Percentiles rank a stretch among this genome's conserved stretches.
Conservation (phyloP, 345 rosid genomes). For the Jatropha curcas region DNA sequence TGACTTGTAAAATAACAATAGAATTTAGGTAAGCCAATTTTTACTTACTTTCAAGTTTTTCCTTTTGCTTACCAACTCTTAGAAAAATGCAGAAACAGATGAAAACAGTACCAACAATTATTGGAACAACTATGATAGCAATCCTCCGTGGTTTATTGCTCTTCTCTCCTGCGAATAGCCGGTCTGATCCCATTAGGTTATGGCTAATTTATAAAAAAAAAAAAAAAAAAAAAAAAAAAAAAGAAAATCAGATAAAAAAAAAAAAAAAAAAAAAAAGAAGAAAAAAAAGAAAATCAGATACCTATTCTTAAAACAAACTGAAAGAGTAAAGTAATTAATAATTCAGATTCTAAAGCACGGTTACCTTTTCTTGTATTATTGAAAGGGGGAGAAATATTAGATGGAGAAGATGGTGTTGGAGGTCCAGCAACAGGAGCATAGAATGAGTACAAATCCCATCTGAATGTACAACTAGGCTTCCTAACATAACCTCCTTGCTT, state of each 20-base stretch:
- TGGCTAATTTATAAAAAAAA: too few relatives aligned
- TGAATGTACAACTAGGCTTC: slow-evolving; percentile 45
- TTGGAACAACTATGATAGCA: not conserved
- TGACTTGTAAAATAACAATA: not conserved
- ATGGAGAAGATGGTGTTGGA: slow-evolving; percentile 13
- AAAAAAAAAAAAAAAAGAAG: too few relatives aligned
- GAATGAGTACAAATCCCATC: slow-evolving; percentile 52
- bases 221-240: not conserved
- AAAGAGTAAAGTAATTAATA: too few relatives aligned
- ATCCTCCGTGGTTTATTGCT: not conserved
- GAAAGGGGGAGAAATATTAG: not conserved
- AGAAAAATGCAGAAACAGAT: not conserved
- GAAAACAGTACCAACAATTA: not conserved
- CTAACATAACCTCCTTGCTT: slow-evolving; percentile 40
- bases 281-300: too few relatives aligned
- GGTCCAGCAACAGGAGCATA: slow-evolving; percentile 22
- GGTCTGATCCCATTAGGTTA: too few relatives aligned
- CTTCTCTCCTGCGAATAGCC: not conserved
- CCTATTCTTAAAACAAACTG: too few relatives aligned
- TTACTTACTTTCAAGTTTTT: slow-evolving; percentile 1
- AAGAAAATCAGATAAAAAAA: not conserved
- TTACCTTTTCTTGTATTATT: not conserved
- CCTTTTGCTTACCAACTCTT: not conserved
- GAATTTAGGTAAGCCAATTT: not conserved
- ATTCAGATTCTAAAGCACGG: too few relatives aligned